Conservation (phyloP, 139 green algal species). For the Picochlorum sp. region DNA sequence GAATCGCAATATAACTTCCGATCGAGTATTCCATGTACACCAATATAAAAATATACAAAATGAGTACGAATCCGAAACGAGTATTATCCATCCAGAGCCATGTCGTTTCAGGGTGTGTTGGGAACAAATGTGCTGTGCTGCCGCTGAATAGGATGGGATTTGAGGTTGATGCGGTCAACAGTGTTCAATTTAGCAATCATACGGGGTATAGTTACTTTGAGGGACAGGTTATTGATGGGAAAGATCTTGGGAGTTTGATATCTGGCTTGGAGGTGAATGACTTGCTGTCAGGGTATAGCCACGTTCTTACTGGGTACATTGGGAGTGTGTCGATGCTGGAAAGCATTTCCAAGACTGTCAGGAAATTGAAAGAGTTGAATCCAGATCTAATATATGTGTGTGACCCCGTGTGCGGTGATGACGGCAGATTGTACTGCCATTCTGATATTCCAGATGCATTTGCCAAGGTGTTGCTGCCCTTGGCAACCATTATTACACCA, state of each 20-base stretch:
- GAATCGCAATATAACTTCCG: too few relatives aligned
- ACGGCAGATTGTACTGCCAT: conserved; percentile 74
- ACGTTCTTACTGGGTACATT: conserved; percentile 93
- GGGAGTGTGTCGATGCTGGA: conserved; percentile 67
- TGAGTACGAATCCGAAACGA: conserved; percentile 1
- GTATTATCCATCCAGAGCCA: conserved; percentile 80
- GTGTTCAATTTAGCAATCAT: conserved; percentile 61
- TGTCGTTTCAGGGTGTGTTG: conserved; percentile 86
- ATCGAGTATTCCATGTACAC: too few relatives aligned
- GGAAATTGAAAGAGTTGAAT: conserved; percentile 50
- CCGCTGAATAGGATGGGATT: conserved; percentile 85
- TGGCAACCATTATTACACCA: conserved; percentile 70
- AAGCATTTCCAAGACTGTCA: conserved; percentile 49
- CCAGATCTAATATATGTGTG: conserved; percentile 72
- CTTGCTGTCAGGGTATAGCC: conserved; percentile 66
- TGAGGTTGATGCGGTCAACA: conserved; percentile 80
- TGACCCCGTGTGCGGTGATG: conserved; percentile 90
- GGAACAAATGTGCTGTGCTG: conserved; percentile 82
- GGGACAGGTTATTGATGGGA: conserved; percentile 58
- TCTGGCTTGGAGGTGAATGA: conserved; percentile 77
- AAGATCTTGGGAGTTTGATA: conserved; percentile 53
- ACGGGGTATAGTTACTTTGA: conserved; percentile 60
- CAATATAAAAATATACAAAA: too few relatives aligned
- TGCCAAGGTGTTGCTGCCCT: conserved; percentile 44
- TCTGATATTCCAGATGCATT: conserved; percentile 67